Conservation (phyloP, 805 yeast species). For the Phaffomyces opuntiae region DNA sequence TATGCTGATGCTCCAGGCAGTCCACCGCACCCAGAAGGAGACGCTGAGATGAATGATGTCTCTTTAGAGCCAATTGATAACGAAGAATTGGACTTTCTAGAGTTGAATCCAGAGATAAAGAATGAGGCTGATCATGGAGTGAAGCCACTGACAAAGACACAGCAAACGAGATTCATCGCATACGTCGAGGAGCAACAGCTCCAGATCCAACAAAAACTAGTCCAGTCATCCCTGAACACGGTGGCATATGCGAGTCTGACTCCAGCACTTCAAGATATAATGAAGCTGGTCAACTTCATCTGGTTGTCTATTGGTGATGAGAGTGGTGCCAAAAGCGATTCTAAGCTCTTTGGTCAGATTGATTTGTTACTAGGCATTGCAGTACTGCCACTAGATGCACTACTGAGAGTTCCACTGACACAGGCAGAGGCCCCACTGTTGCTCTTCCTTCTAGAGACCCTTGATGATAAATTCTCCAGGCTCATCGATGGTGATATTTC, state of each 20-base stretch:
- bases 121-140: constrained; percentile 3
- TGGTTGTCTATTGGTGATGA: constrained; percentile 50
- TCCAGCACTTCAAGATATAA: constrained; percentile 38
- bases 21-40: constrained; percentile 21
- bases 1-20: constrained; percentile 19
- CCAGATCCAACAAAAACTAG: constrained; percentile 47
- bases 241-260: constrained; percentile 24
- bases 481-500: constrained; percentile 30
- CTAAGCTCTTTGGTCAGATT: constrained; percentile 45
- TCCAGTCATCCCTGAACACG: constrained; percentile 32
- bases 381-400: constrained; percentile 60
- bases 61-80: constrained; percentile 7
- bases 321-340: too few species aligned
- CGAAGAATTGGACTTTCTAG: constrained; percentile 18
- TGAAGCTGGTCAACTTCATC: constrained; percentile 43
- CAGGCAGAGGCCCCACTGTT: constrained; percentile 26
- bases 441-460: constrained; percentile 29
- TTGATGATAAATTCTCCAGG: constrained; percentile 35
- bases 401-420: constrained; percentile 35
- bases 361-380: constrained; percentile 56
- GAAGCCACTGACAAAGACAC: constrained; percentile 32
- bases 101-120: constrained; percentile 20
- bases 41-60: constrained; percentile 11
- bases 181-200: constrained; percentile 50
- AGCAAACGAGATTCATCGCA: constrained; percentile 48